Evolutionary conservation across 495 filamentous ascomycete species (phyloP).

Genomic region (Podospora pseudopauciseta): DNA sequence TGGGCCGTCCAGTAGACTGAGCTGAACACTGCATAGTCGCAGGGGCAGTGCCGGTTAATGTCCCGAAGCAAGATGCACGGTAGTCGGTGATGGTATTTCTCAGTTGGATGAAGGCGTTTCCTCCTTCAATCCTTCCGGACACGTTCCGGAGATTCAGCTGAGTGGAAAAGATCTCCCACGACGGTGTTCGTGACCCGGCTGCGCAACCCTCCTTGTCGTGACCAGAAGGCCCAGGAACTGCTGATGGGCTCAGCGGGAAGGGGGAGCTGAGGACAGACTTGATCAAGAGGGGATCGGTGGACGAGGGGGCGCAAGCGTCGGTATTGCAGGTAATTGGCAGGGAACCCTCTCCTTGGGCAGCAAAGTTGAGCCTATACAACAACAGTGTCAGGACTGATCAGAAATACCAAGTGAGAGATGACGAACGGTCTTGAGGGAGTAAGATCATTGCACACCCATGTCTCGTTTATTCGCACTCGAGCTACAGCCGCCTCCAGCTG

Average conservation of each 20-base stretch:
- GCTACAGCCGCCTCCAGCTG: constrained; percentile 7
- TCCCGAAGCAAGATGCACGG: constrained; percentile 14
- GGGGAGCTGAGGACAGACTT: constrained; percentile 10
- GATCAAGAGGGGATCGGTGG: constrained; percentile 7
- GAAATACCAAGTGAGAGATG: not conserved
- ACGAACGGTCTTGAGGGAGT: constrained; percentile 17
- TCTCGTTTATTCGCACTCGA: constrained; percentile 23
- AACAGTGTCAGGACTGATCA: not conserved
- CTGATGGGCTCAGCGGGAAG: constrained; percentile 20
- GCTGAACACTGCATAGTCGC: constrained; percentile 6
- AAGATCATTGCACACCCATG: constrained; percentile 26
- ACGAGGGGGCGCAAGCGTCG: not conserved
- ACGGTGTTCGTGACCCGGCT: constrained; percentile 12
- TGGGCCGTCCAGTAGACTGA: constrained; percentile 6
- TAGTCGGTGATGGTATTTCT: constrained; percentile 14
- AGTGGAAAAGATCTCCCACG: constrained; percentile 16
- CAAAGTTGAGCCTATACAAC: constrained; percentile 17
- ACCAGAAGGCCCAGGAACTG: constrained; percentile 18
- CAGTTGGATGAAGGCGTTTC: constrained; percentile 16
- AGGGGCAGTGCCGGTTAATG: not conserved
- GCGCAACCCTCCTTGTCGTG: constrained; percentile 26
- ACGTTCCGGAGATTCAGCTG: constrained; percentile 14
- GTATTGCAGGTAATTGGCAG: constrained; percentile 13
- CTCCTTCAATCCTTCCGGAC: not conserved
- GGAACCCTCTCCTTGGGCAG: constrained; percentile 23